phyloP scores from a whole-genome alignment of 1,139 yeast species.

The Kodamaea sp. region DNA sequence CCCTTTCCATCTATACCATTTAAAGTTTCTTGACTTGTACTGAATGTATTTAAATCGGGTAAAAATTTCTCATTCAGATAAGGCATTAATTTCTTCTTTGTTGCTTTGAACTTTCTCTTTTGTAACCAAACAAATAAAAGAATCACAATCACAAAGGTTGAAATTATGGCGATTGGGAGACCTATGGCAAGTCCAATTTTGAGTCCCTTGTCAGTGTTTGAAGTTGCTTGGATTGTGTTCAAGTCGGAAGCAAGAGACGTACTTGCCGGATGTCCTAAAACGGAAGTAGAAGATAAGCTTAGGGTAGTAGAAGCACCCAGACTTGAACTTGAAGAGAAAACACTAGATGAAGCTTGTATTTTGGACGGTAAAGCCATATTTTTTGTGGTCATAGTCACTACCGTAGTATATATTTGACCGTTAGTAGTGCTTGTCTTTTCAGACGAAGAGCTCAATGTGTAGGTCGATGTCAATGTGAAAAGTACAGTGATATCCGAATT shows the following conservation, averaged over 20 bases:
- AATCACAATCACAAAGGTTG: constrained; percentile 23
- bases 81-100: constrained; percentile 10
- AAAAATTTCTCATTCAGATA: constrained; percentile 8
- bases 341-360: background rate
- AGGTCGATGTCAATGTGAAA: constrained; percentile 21
- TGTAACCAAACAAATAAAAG: constrained; percentile 20
- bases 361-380: constrained; percentile 3
- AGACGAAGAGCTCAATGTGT: constrained; percentile 10
- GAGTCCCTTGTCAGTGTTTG: constrained; percentile 9
- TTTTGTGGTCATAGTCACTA: constrained; percentile 1
- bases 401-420: background rate
- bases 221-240: background rate
- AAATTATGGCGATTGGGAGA: constrained; percentile 37
- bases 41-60: background rate
- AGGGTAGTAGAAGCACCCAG: constrained; percentile 3
- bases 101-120: constrained; percentile 15
- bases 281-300: background rate
- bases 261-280: constrained; percentile 8
- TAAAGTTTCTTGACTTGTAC: background rate
- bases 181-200: constrained; percentile 42
- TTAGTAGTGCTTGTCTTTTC: too few species aligned
- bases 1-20: background rate
- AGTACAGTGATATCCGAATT: constrained; percentile 13
- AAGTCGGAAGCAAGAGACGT: too few species aligned
- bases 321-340: background rate